Evolutionary conservation across 1,139 yeast genomes (phyloP), one percentile per base, ranked within the genome.

Genomic region (Pichia sp.): DNA sequence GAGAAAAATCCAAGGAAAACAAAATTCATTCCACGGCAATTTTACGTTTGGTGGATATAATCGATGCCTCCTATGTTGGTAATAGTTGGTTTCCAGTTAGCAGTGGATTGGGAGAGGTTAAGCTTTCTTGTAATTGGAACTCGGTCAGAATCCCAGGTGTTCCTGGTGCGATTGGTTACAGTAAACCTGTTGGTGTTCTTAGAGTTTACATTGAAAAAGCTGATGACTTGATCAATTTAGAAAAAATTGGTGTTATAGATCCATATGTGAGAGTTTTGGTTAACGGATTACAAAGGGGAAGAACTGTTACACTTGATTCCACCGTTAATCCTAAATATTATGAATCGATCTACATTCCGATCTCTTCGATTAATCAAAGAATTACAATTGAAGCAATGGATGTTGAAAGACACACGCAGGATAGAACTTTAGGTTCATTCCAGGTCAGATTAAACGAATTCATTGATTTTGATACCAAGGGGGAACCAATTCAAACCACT

Each of bases 321-420:
- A 79, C 86, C 3, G 69, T 81, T 56, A 71, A 83, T 52, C 98
- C 99, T 11, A 78, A 79, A 9, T 94, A 90, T 86, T 81, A 88
- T 60, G 92, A 88, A 62, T 72, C 85, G 3, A 71, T 86, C 45
- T 92, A 87, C 63, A 77, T 86, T 37, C 81, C 95, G 6, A 76
- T 92, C 28, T 76, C 94, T 11, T 83, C 88, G 40, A 77, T 88
- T 36, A 81, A 81, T 59, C 97, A 90, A 63, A 81, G 76, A 57
- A 66, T 90, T 52, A 80, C 88, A 3, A 62, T 94, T 45, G 97
- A 92, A 64, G 95, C 80, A 9, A 85, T 92, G 96, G 97, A 90
- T 65, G 85, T 83, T 40, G 95, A 90, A 65, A 72, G 73, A 48
- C 73, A 69, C 47, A 77, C 83, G 27, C 77, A 79, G 38, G 98